Conservation (phyloP, 805 yeast species). For the Lachancea nothofagi region DNA sequence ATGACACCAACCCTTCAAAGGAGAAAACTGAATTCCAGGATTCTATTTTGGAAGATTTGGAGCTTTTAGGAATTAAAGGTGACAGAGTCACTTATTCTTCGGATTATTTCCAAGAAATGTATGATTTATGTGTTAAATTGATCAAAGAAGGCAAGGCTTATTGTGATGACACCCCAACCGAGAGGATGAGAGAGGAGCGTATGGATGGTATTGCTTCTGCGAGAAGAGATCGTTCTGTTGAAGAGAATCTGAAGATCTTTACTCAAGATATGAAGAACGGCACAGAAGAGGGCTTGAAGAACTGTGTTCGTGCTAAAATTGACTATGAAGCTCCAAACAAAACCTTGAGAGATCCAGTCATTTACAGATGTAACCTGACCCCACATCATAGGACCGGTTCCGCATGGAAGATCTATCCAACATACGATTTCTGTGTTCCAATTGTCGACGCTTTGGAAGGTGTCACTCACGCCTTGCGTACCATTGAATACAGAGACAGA, state of each 20-base stretch:
- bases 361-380: constrained; percentile 93
- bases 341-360: constrained; percentile 95
- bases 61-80: constrained; percentile 87
- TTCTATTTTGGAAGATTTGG: constrained; percentile 87
- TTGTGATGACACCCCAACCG: constrained; percentile 94
- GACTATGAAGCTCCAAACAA: constrained; percentile 88
- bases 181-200: constrained; percentile 97
- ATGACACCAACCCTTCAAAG: constrained; percentile 96
- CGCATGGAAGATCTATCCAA: constrained; percentile 94
- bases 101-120: constrained; percentile 89
- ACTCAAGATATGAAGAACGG: constrained; percentile 90
- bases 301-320: constrained; percentile 95
- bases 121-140: constrained; percentile 74
- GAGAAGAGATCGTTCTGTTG: constrained; percentile 88
- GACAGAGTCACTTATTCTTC: constrained; percentile 86
- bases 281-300: constrained; percentile 84
- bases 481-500: constrained; percentile 98
- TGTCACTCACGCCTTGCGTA: constrained; percentile 95
- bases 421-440: constrained; percentile 98
- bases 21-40: constrained; percentile 94
- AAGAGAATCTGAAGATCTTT: constrained; percentile 84
- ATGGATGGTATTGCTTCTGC: constrained; percentile 92
- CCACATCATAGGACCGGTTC: constrained; percentile 97
- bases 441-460: constrained; percentile 94
- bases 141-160: constrained; percentile 96